Evolutionary conservation across 352 stramenopile species (phyloP).

Genomic region (Phytophthora meadii): DNA sequence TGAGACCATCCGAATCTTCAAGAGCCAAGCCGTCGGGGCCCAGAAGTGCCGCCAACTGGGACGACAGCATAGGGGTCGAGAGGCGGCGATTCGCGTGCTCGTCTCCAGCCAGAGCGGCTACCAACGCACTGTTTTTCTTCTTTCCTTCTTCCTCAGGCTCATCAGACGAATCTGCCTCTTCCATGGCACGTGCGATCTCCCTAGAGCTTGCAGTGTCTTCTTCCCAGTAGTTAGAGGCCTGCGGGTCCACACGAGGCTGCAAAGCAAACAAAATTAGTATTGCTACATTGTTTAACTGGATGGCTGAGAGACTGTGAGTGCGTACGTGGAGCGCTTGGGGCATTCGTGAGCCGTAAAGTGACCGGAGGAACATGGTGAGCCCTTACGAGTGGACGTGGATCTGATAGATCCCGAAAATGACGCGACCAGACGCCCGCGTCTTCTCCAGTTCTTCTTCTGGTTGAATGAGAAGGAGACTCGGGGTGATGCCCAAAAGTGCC

Average conservation of each 20-base stretch:
- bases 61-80: slow-evolving; percentile 22
- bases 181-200: slow-evolving; percentile 72
- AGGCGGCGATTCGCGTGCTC: slow-evolving; percentile 24
- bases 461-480: slow-evolving; percentile 18
- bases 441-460: slow-evolving; percentile 28
- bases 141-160: slow-evolving; percentile 44
- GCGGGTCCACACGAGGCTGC: slow-evolving; percentile 70
- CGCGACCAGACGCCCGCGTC: slow-evolving; percentile 16
- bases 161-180: slow-evolving; percentile 57
- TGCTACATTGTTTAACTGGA: neutral
- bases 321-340: slow-evolving; percentile 77
- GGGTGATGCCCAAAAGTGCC: slow-evolving; percentile 3
- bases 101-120: slow-evolving; percentile 35
- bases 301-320: neutral
- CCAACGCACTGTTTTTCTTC: slow-evolving; percentile 50
- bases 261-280: slow-evolving; percentile 6
- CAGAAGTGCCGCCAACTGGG: slow-evolving; percentile 43
- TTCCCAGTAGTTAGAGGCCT: slow-evolving; percentile 80
- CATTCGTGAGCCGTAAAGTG: slow-evolving; percentile 81
- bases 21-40: slow-evolving; percentile 50
- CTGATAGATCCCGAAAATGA: slow-evolving; percentile 5
- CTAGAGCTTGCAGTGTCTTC: slow-evolving; percentile 75
- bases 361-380: slow-evolving; percentile 75
- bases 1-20: slow-evolving; percentile 53
- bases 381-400: neutral